Evolutionary conservation across 129 eudicot species (phyloP), one percentile per base, ranked within the genome.

Genomic region (Tanacetum coccineum): DNA sequence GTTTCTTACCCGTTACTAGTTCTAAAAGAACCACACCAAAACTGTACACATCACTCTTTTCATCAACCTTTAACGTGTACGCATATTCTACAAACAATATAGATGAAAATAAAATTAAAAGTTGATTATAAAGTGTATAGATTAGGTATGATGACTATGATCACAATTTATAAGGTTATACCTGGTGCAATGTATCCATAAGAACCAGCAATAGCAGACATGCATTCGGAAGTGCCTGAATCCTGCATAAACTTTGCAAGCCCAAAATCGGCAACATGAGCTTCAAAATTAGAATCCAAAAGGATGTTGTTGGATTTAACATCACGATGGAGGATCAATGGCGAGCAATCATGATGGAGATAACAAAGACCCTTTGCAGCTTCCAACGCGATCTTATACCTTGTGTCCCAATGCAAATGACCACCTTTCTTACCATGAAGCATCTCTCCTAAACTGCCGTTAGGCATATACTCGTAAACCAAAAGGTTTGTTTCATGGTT

Each of bases 151-250:
- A n/a, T n/a, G n/a, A n/a, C n/a, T n/a, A 59, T 3, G 18, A 26
- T 42, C 15, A 39, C 9, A 13, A 6, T 6, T n/a, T 14, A 14
- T 32, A 14, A 54, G 6, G 6, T 55, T 13, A 51, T 85, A 89
- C 96, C 96, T 78, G 96, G 96, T 8, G 96, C 96, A 20, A 89
- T 89, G 64, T 89, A 89, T 9, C 96, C 96, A 58, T 89, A 89
- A 17, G 96, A 89, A 71, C 96, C 96, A 55, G 96, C 96, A 81
- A 89, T 89, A 30, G 96, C 96, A 32, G 96, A 89, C 96, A 89
- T 89, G 81, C 96, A 89, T 67, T 89, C 96, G 0, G 96, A 89
- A 46, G 96, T 75, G 25, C 96, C 96, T 0, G 96, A 85, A 73
- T 89, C 96, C 70, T 83, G 94, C 84, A 89, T 79, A 84, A 89